Base-by-base conservation (phyloP, 352 stramenopile genomes). In the Stephanocyclus meneghinianus region DNA sequence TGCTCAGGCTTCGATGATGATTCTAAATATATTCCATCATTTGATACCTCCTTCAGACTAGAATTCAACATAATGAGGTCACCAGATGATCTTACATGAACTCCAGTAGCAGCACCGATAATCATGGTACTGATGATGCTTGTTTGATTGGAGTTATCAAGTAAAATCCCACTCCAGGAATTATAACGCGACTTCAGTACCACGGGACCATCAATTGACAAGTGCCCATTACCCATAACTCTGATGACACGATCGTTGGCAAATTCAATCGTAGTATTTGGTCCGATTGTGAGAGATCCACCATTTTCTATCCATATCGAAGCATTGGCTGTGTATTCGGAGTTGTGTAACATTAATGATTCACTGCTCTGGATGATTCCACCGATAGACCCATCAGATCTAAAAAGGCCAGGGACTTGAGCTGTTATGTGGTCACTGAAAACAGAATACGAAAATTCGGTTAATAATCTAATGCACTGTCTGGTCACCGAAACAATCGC, bases 321-420 rank as follows among this genome's bases (percentile, higher is more conserved):
- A n/a, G 59, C 8, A 15, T 67, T 67, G 32, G 40, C 59, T 53
- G 15, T 53, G 37, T 53, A 67, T 21, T 8, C 32, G 13, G 59
- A 32, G 18, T 53, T 32, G 9, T 16, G 32, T 13, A 67, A 53
- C 6, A 53, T 1, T 32, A 37, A n/a, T 11, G 59, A 53, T 50
- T 67, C 59, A 1, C 51, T 53, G 8, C 4, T 40, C 13, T 11
- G 47, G 18, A 67, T 35, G 1, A 67, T 29, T 18, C 59, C 59
- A 53, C 59, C 59, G 35, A 67, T 30, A 2, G 59, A 67, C 3
- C 59, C 59, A 67, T 67, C 59, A 15, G 59, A 67, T 67, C 59
- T 26, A 37, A 67, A 67, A 15, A 67, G 37, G 15, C 59, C 37
- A 53, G 59, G 59, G 50, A 67, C 7, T 53, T 67, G 11, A 30